A percentile compares a stretch with the other conserved stretches of the same genome.
phyloP scores from a whole-genome alignment of 129 eudicot genomes.

The Gnaphalium uliginosum region DNA sequence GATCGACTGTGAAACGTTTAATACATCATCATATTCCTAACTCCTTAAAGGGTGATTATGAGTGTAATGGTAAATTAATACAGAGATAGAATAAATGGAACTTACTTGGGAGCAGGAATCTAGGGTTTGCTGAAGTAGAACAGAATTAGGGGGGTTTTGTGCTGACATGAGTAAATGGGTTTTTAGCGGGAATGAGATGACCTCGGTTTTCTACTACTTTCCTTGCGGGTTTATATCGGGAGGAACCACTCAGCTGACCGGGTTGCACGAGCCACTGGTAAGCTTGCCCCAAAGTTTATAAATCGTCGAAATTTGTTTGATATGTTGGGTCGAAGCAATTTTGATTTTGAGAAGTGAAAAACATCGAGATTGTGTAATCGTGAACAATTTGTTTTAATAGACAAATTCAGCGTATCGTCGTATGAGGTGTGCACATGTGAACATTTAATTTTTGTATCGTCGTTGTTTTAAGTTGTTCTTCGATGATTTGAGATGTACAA shows the following conservation, averaged over 20 bases:
- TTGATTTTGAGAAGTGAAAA: too few species aligned
- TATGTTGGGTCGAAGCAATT: too few species aligned
- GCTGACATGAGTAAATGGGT: neutral
- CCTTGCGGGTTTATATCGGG: neutral
- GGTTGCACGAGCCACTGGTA: neutral
- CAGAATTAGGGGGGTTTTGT: neutral
- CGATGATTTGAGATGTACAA: too few species aligned
- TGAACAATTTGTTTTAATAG: too few species aligned
- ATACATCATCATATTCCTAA: slow-evolving; percentile 5
- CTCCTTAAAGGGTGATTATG: neutral
- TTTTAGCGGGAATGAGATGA: neutral
- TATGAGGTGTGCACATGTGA: too few species aligned
- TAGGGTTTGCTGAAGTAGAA: slow-evolving; percentile 62
- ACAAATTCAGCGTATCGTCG: too few species aligned
- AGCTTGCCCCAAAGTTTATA: too few species aligned
- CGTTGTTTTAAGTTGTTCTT: too few species aligned
- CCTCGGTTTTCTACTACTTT: neutral
- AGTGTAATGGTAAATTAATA: neutral
- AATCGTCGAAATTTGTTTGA: too few species aligned
- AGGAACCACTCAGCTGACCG: neutral
- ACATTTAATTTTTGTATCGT: too few species aligned
- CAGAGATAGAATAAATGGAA: neutral
- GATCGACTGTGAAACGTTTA: slow-evolving; percentile 45
- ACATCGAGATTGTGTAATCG: too few species aligned
- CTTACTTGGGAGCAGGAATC: slow-evolving; percentile 63